Percentiles rank a stretch among this genome's conserved stretches.
Evolutionary conservation across 495 filamentous ascomycete genomes (phyloP).

Genomic region (Cercophora samala): DNA sequence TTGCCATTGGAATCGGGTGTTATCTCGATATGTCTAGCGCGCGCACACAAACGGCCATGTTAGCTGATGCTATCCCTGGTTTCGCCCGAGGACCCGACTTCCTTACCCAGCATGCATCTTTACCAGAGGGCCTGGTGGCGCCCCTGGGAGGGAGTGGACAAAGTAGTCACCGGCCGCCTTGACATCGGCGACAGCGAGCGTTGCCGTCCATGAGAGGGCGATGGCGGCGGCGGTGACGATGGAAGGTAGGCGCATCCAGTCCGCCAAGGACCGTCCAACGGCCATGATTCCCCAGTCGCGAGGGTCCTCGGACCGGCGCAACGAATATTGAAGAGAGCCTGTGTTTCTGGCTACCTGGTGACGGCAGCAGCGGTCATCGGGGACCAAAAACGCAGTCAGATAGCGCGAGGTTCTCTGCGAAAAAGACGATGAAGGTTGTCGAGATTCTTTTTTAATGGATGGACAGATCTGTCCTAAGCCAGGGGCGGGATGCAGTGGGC

Average conservation of each 20-base stretch:
- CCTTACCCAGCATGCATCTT: slow-evolving; percentile 98
- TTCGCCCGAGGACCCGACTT: slow-evolving; percentile 3
- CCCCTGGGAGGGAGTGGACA: slow-evolving; percentile 76
- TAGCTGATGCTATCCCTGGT: slow-evolving; percentile 15
- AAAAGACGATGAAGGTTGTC: background rate
- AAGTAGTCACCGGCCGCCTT: slow-evolving; percentile 79
- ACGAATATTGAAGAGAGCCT: slow-evolving; percentile 8
- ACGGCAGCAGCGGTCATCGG: slow-evolving; percentile 17
- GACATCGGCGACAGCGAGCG: slow-evolving; percentile 32
- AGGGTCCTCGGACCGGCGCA: background rate
- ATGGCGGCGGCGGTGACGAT: slow-evolving; percentile 35
- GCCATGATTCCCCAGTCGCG: slow-evolving; percentile 26
- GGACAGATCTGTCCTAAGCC: slow-evolving; percentile 1
- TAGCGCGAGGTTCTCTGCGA: slow-evolving; percentile 4
- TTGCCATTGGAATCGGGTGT: slow-evolving; percentile 80
- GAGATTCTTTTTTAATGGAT: background rate
- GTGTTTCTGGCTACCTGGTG: slow-evolving; percentile 19
- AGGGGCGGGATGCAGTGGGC: slow-evolving; percentile 1
- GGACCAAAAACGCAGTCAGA: slow-evolving; percentile 10
- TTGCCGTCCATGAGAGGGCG: slow-evolving; percentile 34
- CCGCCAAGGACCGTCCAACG: slow-evolving; percentile 21
- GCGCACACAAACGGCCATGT: background rate
- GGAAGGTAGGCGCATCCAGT: slow-evolving; percentile 37
- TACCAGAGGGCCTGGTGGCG: slow-evolving; percentile 72
- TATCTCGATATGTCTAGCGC: slow-evolving; percentile 84